Percentiles rank a stretch among this genome's conserved stretches.
Conservation (phyloP, 1,284 basidiomycete species). For the Peniophora sp. region DNA sequence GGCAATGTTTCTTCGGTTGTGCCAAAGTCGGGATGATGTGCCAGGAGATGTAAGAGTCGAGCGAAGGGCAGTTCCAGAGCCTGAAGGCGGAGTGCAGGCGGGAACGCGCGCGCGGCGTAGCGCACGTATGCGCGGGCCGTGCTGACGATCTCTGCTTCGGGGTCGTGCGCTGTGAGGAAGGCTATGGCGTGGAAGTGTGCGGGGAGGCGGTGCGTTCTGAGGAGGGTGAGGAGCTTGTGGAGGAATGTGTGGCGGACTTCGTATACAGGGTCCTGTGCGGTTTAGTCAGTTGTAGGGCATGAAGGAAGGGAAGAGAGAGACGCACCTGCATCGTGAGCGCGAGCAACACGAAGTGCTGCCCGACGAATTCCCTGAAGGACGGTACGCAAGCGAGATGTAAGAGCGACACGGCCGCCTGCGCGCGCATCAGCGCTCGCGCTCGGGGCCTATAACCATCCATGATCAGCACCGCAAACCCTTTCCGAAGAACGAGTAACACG, state of each 20-base stretch:
- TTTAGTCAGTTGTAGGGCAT: neutral
- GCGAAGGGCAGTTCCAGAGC: constrained; percentile 80
- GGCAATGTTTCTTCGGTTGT: constrained; percentile 53
- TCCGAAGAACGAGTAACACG: constrained; percentile 19
- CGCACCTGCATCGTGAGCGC: constrained; percentile 74
- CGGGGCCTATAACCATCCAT: constrained; percentile 35
- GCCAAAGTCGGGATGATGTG: constrained; percentile 91
- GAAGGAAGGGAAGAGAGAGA: neutral
- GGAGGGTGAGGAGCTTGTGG: constrained; percentile 61
- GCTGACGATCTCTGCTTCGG: constrained; percentile 71
- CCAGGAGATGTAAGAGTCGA: constrained; percentile 79
- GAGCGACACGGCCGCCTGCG: constrained; percentile 77
- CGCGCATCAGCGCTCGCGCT: constrained; percentile 62
- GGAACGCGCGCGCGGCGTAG: constrained; percentile 36
- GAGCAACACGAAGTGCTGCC: constrained; percentile 59
- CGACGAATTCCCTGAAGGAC: constrained; percentile 53
- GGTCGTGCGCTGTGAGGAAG: constrained; percentile 88
- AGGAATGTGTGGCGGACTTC: constrained; percentile 79
- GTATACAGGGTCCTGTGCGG: constrained; percentile 73
- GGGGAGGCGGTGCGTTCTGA: constrained; percentile 57
- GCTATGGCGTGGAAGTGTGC: constrained; percentile 77
- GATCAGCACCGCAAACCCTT: neutral
- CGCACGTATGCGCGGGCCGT: constrained; percentile 54
- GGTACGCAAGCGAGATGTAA: constrained; percentile 71
- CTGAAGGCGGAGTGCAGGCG: constrained; percentile 49